Base-by-base conservation (phyloP, 768 basidiomycete species). In the Tricholoma bakamatsutake region DNA sequence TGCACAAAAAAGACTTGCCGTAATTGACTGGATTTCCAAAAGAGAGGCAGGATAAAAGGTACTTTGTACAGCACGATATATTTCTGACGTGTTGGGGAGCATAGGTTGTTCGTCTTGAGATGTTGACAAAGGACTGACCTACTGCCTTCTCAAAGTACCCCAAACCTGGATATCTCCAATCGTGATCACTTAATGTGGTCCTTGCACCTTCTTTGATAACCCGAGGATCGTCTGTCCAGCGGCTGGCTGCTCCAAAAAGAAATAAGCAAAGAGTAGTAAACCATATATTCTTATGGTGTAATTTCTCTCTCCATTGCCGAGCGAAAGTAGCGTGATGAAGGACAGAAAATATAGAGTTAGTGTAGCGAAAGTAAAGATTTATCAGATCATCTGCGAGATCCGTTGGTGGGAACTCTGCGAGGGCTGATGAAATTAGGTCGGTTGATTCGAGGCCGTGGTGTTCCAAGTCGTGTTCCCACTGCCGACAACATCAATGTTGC, bases 251-350 rank as follows among this genome's bases (percentile, higher is more conserved):
- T 15, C 90, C 87, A 67, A 89, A 88, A 1, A 92, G 51, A 34
- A 78, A 68, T 45, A 88, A 66, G 59, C 85, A 85, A 5, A 87
- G 73, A 49, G 76, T 75, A 5, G 78, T 72, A 62, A 91, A 93
- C 72, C 80, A 81, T 6, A 74, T 66, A 56, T 88, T 79, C 13
- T 69, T 73, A 28, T 77, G 72, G 60, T 88, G 79, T 24, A 86
- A 63, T 7, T 73, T 73, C 1, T 80, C 76, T 31, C 64, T 71
- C 73, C 83, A 85, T 46, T 86, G 81, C 13, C 76, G 75, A 35
- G 82, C 73, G 62, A 94, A 93, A 0, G 85, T 83, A 5, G 82
- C 82, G 18, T 77, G 78, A 64, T 93, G 89, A 28, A 94, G 72
- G 17, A 93, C 69, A 7, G 90, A 89, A 53, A 83, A 75, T 34